Base-by-base conservation (phyloP, 768 basidiomycete genomes). In the Suillus fuscotomentosus region DNA sequence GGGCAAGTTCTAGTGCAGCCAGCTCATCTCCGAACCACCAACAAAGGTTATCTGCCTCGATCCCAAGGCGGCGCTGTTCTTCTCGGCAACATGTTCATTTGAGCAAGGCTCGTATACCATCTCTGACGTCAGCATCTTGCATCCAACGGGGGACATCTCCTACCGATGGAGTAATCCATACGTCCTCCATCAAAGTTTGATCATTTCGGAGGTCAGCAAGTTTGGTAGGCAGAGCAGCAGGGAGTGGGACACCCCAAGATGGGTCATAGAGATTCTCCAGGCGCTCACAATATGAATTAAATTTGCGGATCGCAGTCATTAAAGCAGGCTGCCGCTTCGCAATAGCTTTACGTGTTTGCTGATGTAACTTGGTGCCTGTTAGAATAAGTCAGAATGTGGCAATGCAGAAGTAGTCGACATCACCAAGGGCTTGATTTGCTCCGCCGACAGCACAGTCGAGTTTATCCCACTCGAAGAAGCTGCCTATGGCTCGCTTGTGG, bases 21-120 rank as follows among this genome's bases (percentile, higher is more conserved):
- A 80, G 60, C 56, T 80, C 77, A 7, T 63, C 47, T 0, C 72
- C 67, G 61, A 73, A 79, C 80, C 79, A 82, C 0, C 65, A 55
- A 31, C 74, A 77, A 1, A 81, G 65, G 34, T 81, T 79, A 53
- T 78, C 72, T 0, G 76, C 71, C 62, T 80, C 77, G 0, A 41
- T 2, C 0, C 66, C 69, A 0, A 80, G 66, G 2, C 74, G 69
- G 0, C 27, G 42, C 3, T 59, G 59, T 66, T 80, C 78, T 62
- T 80, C 78, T 2, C 38, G 14, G 47, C 78, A 79, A 5, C 70
- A 68, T 38, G 78, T 70, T 0, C 62, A 10, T 55, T 69, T 71
- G 2, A 76, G 69, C 69, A 78, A 60, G 8, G 65, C 66, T 34
- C 67, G 64, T 3, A 81, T 81, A 0, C 78, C 77, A 0, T 70